These are phyloP conservation scores for Talaromyces trachyspermus DNA, from an alignment of 495 filamentous ascomycete genomes.

Conservation along the genomic window DNA sequence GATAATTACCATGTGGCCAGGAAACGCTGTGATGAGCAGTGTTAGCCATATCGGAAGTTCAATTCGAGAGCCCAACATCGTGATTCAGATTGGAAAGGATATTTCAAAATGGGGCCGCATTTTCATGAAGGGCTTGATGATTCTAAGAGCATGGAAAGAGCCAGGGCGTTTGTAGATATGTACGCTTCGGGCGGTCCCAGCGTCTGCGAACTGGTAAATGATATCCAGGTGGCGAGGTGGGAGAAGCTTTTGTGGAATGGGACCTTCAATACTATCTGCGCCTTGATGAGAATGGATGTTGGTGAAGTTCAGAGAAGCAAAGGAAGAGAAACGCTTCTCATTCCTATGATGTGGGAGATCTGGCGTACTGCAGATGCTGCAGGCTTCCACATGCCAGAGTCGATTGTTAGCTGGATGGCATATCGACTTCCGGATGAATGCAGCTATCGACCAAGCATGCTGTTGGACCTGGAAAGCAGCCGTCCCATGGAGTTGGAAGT, in stretches of 20 bases:
- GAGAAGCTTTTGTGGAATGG: conserved; percentile 61
- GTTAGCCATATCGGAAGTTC: conserved; percentile 51
- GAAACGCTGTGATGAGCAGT: conserved; percentile 49
- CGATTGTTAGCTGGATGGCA: conserved; percentile 47
- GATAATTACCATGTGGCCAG: conserved; percentile 49
- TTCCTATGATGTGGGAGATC: conserved; percentile 32
- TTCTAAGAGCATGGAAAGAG: not conserved
- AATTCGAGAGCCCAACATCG: conserved; percentile 39
- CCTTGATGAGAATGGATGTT: conserved; percentile 47
- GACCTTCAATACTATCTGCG: conserved; percentile 52
- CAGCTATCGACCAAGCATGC: conserved; percentile 51
- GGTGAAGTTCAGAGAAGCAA: conserved; percentile 51
- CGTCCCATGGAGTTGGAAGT: conserved; percentile 53
- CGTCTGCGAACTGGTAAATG: conserved; percentile 26
- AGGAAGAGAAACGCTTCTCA: conserved; percentile 50
- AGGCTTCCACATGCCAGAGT: conserved; percentile 44
- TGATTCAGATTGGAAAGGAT: conserved; percentile 57
- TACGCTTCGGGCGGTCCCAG: not conserved
- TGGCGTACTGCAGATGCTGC: conserved; percentile 35
- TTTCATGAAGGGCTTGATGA: conserved; percentile 14
- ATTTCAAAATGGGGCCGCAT: conserved; percentile 51
- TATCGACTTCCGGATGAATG: conserved; percentile 26
- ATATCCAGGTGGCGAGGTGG: conserved; percentile 52
- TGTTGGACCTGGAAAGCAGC: conserved; percentile 50
- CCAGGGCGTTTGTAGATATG: not conserved